Evolutionary conservation across 2,329 filamentous ascomycete genomes (phyloP).

Genomic region (Achaetomium macrosporum): DNA sequence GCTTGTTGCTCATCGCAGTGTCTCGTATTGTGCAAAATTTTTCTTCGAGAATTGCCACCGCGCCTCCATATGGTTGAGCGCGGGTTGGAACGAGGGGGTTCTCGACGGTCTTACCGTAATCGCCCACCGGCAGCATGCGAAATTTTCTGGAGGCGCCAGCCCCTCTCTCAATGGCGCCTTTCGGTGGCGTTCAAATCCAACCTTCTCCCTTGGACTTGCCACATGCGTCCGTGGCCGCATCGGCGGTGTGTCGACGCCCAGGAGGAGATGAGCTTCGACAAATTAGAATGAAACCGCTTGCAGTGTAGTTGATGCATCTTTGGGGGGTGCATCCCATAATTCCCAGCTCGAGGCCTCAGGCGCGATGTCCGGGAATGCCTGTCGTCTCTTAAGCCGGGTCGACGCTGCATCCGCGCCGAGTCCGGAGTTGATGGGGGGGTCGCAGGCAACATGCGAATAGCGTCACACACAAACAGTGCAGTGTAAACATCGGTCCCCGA

Average conservation of each 20-base stretch:
- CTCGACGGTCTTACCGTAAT: slow-evolving; percentile 1
- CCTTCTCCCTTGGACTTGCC: slow-evolving; percentile 5
- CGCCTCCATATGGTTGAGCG: neutral
- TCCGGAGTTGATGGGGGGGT: neutral
- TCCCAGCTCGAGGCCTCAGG: too few relatives aligned
- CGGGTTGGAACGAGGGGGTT: neutral
- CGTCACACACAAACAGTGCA: too few relatives aligned
- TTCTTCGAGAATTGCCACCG: neutral
- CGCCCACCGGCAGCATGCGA: slow-evolving; percentile 3
- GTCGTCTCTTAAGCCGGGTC: neutral
- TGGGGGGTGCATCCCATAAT: neutral
- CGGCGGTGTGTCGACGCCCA: neutral
- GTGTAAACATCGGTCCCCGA: neutral
- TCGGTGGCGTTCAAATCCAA: slow-evolving; percentile 1
- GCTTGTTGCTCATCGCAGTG: neutral
- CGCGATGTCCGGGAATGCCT: too few relatives aligned
- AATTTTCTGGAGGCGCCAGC: neutral
- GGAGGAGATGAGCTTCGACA: neutral
- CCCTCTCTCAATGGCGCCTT: neutral
- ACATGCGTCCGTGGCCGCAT: slow-evolving; percentile 4
- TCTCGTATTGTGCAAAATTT: slow-evolving; percentile 6
- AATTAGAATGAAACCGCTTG: neutral
- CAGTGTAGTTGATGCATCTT: neutral
- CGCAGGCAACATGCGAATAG: too few relatives aligned
- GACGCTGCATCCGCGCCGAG: neutral